Base-by-base conservation (phyloP, 2,329 filamentous ascomycete species). In the Fusarium zealandicum region DNA sequence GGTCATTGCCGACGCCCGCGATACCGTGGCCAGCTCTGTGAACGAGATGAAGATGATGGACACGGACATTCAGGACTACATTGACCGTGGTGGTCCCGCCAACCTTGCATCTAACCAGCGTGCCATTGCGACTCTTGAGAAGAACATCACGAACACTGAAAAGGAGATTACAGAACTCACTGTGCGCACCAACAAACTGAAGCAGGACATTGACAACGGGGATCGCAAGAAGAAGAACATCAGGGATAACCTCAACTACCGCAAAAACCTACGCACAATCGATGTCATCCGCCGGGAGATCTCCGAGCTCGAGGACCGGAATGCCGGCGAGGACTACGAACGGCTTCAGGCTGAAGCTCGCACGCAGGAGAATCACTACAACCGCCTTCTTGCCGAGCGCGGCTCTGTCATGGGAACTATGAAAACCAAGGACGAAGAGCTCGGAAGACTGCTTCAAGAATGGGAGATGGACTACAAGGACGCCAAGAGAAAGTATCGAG, bases 381-480 rank as follows among this genome's bases (percentile, higher is more conserved):
- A 90, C 67, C 81, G 82, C 47, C 79, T 93, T 41, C 81, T 87
- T 47, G 90, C 90, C 1, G 84, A 93, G 62, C 86, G 89, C 65
- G 87, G 89, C 16, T 85, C 84, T 31, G 82, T 95, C 58, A 86
- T 90, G 78, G 92, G 90, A 33, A 81, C 86, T 57, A 88, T 96
- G 80, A 91, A 87, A 71, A 88, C 88, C 48, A 96, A 96, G 70
- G 92, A 98, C 70, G 84, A 90, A 52, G 88, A 96, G 67, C 80
- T 97, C 7, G 78, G 78, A 44, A 82, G 89, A 50, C 79, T 93
- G n/a, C 74, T 92, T 20, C 77, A 83, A 10, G 91, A 96, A 65
- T 99, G 89, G 84, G 83, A 96, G 41, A 86, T 87, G 9, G 90
- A 97, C 63, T 97, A 96, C 78, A 88, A 92, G 70, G 84, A 93